phyloP scores from a whole-genome alignment of 2,329 filamentous ascomycete species.

The Neurospora sp. region DNA sequence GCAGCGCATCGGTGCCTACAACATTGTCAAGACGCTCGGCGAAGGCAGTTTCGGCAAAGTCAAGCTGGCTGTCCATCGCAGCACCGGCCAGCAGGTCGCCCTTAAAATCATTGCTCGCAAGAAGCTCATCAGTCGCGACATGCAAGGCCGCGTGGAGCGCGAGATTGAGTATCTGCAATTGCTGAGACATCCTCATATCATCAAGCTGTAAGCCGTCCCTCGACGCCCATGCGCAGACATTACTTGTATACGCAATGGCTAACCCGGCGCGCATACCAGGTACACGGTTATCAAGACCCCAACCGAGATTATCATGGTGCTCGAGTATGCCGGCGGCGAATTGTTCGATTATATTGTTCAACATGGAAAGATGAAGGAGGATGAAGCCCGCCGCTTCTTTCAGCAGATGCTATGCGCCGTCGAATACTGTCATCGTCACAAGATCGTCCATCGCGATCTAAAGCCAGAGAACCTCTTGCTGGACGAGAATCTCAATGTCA shows the following conservation, averaged over 20 bases:
- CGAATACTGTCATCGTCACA: slow-evolving; percentile 97
- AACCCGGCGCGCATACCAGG: slow-evolving; percentile 32
- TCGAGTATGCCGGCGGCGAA: slow-evolving; percentile 94
- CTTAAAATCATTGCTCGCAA: slow-evolving; percentile 96
- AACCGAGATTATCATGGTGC: slow-evolving; percentile 95
- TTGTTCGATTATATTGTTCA: slow-evolving; percentile 97
- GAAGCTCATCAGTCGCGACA: slow-evolving; percentile 92
- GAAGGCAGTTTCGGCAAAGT: slow-evolving; percentile 99
- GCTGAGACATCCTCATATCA: slow-evolving; percentile 93
- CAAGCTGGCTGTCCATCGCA: slow-evolving; percentile 86
- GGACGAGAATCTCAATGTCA: slow-evolving; percentile 93
- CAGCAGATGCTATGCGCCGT: slow-evolving; percentile 98
- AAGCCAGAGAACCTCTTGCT: slow-evolving; percentile 96
- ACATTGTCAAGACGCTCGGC: slow-evolving; percentile 78
- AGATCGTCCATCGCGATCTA: slow-evolving; percentile 94
- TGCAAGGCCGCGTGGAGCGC: slow-evolving; percentile 93
- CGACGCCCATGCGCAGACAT: not conserved
- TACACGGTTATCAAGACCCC: slow-evolving; percentile 95
- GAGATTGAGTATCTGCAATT: slow-evolving; percentile 98
- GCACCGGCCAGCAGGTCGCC: slow-evolving; percentile 89
- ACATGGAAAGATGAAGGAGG: slow-evolving; percentile 82
- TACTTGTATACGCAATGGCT: slow-evolving; percentile 10
- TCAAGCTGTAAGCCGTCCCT: slow-evolving; percentile 67
- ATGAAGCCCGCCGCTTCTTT: slow-evolving; percentile 93
- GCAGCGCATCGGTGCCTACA: slow-evolving; percentile 86